Evolutionary conservation across 2,329 filamentous ascomycete species (phyloP), one percentile per base, ranked within the genome.

Genomic region (Aspergillus pseudoterreus): DNA sequence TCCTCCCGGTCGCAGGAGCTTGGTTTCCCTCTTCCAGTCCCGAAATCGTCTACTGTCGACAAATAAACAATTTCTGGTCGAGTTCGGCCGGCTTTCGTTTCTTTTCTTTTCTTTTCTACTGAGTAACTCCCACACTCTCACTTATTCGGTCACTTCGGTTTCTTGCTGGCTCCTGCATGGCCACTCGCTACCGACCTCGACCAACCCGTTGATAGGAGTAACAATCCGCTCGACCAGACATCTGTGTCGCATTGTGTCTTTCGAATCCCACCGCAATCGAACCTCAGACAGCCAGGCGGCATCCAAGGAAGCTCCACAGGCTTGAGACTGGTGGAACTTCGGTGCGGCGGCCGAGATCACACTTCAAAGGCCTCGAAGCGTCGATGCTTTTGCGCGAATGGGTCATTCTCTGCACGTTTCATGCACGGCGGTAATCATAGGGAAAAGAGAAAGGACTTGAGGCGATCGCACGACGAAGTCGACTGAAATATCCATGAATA

Each of bases 401-500:
- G 57, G 58, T 50, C 33, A 47, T 52, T 38, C 33, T 45, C 45
- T 53, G 42, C 48, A 45, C 42, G 45, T 19, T 48, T 15, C 33
- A 44, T 47, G 49, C 50, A 47, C 50, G 52, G 55, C 49, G 49
- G 45, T 42, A 47, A 48, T 42, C 38, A 30, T 30, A 30, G 27
- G 45, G 53, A 43, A 41, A 24, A 51, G 47, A 50, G 22, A 47
- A 45, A 53, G 47, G 42, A 43, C 41, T 22, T 38, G 42, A 38
- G 33, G 44, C 30, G 19, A 50, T 32, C 21, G 35, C 30, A 50
- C 42, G n/a, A 52, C 43, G n/a, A 38, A 44, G 14, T 21, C 38
- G 15, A 47, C 14, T 47, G 22, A 33, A 52, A 45, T 43, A 38
- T 51, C 43, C 51, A 63, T 61, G 60, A 63, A 69, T 61, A 56